Conservation (phyloP, 2,329 filamentous ascomycete species). For the Chalaropsis ovoidea region DNA sequence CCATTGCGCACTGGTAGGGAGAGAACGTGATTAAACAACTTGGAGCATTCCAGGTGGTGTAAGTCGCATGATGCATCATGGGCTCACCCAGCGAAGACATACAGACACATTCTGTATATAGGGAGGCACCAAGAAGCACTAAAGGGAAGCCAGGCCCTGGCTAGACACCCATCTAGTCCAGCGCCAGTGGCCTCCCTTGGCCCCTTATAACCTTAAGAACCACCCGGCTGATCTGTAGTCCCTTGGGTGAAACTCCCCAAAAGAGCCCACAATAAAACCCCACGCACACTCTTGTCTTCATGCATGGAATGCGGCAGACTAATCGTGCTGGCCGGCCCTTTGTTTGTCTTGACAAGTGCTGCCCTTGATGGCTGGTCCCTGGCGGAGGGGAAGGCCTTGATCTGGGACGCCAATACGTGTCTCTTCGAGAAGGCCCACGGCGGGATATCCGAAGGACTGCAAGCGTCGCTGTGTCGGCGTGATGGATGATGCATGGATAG, state of each 20-base stretch:
- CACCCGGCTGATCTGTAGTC: background rate
- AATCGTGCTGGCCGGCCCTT: background rate
- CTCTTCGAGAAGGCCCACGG: background rate
- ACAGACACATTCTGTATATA: conserved; percentile 12
- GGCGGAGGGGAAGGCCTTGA: background rate
- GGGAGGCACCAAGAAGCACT: background rate
- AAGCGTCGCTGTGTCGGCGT: background rate
- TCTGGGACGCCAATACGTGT: background rate
- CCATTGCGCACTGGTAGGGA: background rate
- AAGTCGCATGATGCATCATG: background rate
- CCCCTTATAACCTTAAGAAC: conserved; percentile 8
- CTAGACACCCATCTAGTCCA: conserved; percentile 3
- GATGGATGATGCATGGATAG: background rate
- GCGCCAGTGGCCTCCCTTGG: background rate
- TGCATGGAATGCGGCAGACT: background rate
- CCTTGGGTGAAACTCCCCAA: background rate
- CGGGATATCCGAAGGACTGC: background rate
- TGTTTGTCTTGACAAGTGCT: background rate
- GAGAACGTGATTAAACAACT: background rate
- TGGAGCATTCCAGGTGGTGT: background rate
- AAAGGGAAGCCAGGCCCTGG: conserved; percentile 13
- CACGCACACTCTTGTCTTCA: background rate
- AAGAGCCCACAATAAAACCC: background rate
- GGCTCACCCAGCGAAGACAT: background rate
- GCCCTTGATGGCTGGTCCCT: background rate